Evolutionary conservation across 176 grass and related monocot genomes (phyloP).

Genomic region (Zea mays): Zm-B73-REFERENCE-NAM-5.0 NC_050097.1:189524501-189525000

Average conservation of each 20-base stretch:
- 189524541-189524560: constrained; percentile 74
- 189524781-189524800: not conserved
- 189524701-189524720: constrained; percentile 68
- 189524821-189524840: constrained; percentile 78
- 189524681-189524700: constrained; percentile 63
- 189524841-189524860: constrained; percentile 68
- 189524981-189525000: too few relatives aligned
- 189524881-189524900: constrained; percentile 69
- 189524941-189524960: too few relatives aligned
- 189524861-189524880: constrained; percentile 47
- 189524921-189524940: constrained; percentile 37
- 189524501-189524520: constrained; percentile 59
- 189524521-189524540: constrained; percentile 59
- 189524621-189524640: constrained; percentile 69
- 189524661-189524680: constrained; percentile 50
- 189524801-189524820: not conserved
- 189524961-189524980: too few relatives aligned
- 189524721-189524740: constrained; percentile 58
- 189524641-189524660: constrained; percentile 57
- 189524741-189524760: not conserved
- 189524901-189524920: constrained; percentile 70
- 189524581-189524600: constrained; percentile 52
- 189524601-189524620: constrained; percentile 67
- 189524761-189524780: not conserved
- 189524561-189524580: constrained; percentile 69